phyloP scores from a whole-genome alignment of 805 yeast species.

The Teunomyces gatunensis region DNA sequence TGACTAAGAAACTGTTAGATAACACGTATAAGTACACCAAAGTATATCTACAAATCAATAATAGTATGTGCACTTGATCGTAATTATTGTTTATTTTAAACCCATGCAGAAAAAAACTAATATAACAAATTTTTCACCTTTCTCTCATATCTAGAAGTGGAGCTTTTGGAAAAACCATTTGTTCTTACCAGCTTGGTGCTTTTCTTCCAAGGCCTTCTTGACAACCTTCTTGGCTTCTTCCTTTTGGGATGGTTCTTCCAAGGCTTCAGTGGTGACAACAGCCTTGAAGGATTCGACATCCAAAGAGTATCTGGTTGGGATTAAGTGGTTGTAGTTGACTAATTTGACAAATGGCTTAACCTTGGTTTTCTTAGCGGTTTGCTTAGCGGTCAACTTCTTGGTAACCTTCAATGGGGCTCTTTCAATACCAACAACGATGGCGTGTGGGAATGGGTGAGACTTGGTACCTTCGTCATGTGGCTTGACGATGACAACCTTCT shows the following conservation, averaged over 20 bases:
- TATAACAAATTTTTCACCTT: slow-evolving; percentile 16
- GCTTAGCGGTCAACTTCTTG: slow-evolving; percentile 93
- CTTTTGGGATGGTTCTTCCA: slow-evolving; percentile 96
- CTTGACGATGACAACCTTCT: slow-evolving; percentile 98
- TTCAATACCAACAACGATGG: slow-evolving; percentile 99
- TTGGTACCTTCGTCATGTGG: slow-evolving; percentile 99
- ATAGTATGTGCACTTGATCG: slow-evolving; percentile 7
- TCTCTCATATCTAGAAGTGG: slow-evolving; percentile 60
- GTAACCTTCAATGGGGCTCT: slow-evolving; percentile 96
- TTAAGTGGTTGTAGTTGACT: slow-evolving; percentile 98
- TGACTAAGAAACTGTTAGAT: too few relatives aligned
- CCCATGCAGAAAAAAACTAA: slow-evolving; percentile 25
- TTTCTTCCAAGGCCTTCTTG: slow-evolving; percentile 98
- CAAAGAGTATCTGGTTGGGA: slow-evolving; percentile 99
- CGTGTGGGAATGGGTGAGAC: slow-evolving; percentile 98
- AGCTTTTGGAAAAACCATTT: slow-evolving; percentile 99
- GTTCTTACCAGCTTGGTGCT: slow-evolving; percentile 99
- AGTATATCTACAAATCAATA: neutral
- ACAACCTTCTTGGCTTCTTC: slow-evolving; percentile 98
- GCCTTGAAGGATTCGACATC: slow-evolving; percentile 95
- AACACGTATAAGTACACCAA: too few relatives aligned
- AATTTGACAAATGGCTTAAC: slow-evolving; percentile 99
- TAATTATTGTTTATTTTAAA: slow-evolving; percentile 25
- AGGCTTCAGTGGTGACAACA: slow-evolving; percentile 88
- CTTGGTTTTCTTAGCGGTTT: slow-evolving; percentile 94